Percentiles rank a stretch among this genome's conserved stretches.
phyloP scores from a whole-genome alignment of 75 land plant species.

The Pinus albicaulis region DNA sequence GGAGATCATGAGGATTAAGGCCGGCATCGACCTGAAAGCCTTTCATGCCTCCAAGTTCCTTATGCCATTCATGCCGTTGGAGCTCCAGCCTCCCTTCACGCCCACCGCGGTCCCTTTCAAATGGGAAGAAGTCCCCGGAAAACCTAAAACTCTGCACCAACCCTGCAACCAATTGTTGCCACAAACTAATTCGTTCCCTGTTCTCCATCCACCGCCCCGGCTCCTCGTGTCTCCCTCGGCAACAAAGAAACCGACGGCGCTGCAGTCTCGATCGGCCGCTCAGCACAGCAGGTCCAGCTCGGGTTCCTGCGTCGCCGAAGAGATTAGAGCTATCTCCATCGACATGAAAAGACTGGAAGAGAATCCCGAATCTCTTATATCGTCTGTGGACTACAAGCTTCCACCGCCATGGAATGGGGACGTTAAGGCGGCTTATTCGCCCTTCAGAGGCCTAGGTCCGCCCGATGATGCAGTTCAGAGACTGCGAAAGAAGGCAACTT shows the following conservation, averaged over 20 bases:
- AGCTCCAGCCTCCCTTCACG: slow-evolving; percentile 8
- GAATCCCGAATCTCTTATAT: no score
- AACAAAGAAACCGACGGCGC: no score
- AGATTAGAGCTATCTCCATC: no score
- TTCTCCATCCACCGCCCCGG: neutral
- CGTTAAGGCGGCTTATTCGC: no score
- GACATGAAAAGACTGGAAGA: no score
- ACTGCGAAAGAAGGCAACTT: no score
- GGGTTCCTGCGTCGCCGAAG: neutral
- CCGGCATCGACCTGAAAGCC: slow-evolving; percentile 10
- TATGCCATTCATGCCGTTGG: slow-evolving; percentile 17
- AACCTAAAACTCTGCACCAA: slow-evolving; percentile 2
- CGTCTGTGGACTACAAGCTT: no score
- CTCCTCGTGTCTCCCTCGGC: neutral
- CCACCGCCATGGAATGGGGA: no score
- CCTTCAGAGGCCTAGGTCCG: no score
- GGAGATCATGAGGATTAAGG: neutral
- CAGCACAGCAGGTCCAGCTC: neutral
- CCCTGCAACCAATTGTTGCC: no score
- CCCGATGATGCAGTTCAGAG: no score
- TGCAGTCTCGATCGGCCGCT: neutral
- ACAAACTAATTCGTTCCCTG: neutral
- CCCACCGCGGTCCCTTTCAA: slow-evolving; percentile 15
- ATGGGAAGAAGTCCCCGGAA: slow-evolving; percentile 22
- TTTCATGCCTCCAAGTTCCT: slow-evolving; percentile 15